Evolutionary conservation across 371 early-diverging fungal genomes (phyloP), one percentile per base, ranked within the genome.

Genomic region (Mucor circinelloides): DNA sequence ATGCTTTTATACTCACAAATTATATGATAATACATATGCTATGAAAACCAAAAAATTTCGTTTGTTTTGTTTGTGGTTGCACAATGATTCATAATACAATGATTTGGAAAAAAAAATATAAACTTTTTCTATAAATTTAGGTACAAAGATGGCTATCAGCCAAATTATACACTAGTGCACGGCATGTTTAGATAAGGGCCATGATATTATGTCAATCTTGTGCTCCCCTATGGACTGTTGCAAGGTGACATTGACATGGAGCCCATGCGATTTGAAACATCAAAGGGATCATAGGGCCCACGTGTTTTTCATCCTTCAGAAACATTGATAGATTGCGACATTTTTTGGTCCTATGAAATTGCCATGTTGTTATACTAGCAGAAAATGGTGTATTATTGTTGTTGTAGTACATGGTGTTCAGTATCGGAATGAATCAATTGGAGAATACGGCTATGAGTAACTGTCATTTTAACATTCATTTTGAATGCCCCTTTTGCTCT

Each of bases 281-380:
- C 15, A 27, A 27, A 52, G 52, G 40, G 52, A 52, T 27, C 12
- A 52, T 52, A 27, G 27, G 27, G 27, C 15, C 13, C 52, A 52
- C 52, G 52, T 52, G 52, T 27, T 52, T 52, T 52, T 52, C 52
- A 52, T 25, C 27, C 52, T 52, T 52, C 52, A 52, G 52, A 52
- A 25, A 48, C 9, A 52, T 27, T 52, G 52, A 52, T 52, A 52
- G 52, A 52, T 52, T 52, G 52, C 23, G 52, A 50, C 50, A 50
- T 50, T 13, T 23, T 25, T 0, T 25, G 25, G 23, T 21, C 27
- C 52, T 52, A 52, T 52, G 27, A 52, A 52, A 15, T 27, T 52
- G 52, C 27, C 52, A 52, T 27, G 27, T 52, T 46, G 46, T 21
- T 46, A 40, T 40, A 46, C 21, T 46, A 3, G 27, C 27, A 52